These are phyloP conservation scores for Lachnellula subtilissima DNA, from an alignment of 2,329 filamentous ascomycete species.

Conservation along the genomic window DNA sequence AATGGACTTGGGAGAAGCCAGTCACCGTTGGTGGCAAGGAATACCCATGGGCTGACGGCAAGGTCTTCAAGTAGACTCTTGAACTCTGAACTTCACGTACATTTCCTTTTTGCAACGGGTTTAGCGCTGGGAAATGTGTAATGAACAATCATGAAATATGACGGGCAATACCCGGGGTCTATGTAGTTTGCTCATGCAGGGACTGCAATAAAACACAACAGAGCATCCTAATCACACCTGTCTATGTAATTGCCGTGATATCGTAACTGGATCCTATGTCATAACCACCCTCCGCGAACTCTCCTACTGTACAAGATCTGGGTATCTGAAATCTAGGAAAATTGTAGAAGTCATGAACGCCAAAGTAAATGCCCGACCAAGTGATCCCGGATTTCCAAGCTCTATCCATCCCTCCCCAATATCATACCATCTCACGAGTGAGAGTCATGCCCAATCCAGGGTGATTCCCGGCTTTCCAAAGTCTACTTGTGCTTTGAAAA, in stretches of 20 bases:
- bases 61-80: slow-evolving; percentile 94
- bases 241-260: not conserved
- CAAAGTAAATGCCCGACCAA: not conserved
- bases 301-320: not conserved
- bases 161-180: slow-evolving; percentile 4
- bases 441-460: not conserved
- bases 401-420: not conserved
- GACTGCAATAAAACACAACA: slow-evolving; percentile 7
- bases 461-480: too few relatives aligned
- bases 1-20: slow-evolving; percentile 91
- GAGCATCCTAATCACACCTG: not conserved
- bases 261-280: not conserved
- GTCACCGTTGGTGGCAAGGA: slow-evolving; percentile 78
- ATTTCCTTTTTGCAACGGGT: slow-evolving; percentile 12
- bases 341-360: not conserved
- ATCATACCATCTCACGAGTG: not conserved
- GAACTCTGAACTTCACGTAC: slow-evolving; percentile 5
- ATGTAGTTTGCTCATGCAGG: slow-evolving; percentile 7
- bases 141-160: slow-evolving; percentile 19
- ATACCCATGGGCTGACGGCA: slow-evolving; percentile 83
- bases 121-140: slow-evolving; percentile 20
- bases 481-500: not conserved
- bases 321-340: slow-evolving; percentile 6
- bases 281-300: not conserved
- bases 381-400: not conserved